Base-by-base conservation (phyloP, 2,329 filamentous ascomycete species). In the Coniella lustricola region DNA sequence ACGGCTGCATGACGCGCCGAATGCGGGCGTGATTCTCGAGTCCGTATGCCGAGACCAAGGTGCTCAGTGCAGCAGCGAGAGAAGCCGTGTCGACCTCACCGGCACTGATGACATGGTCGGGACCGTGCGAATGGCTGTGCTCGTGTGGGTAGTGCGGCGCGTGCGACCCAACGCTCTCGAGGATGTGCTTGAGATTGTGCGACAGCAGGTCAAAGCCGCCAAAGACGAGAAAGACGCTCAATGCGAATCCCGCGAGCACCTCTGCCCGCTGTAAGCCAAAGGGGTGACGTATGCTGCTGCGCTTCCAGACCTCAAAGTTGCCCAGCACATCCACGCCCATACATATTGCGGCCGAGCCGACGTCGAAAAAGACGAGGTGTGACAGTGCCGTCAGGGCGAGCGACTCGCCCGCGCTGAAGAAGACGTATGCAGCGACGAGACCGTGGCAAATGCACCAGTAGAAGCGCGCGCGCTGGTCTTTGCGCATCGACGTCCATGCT, bases 221-320 rank as follows among this genome's bases (percentile, higher is more conserved):
- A 67, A 98, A 98, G n/a, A 95, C 79, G 12, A 98, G 79, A 53
- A 96, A 89, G 34, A 98, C 86, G 44, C 90, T 94, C 82, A 97
- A 89, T 52, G 90, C 93, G 56, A 98, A 95, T 16, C 93, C 93
- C 32, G 90, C 90, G 14, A 98, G 79, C 4, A 98, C 91, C 66
- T 98, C 93, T 50, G 87, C 87, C 46, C 93, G 81, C 68, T 96
- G 89, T 20, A 98, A 78, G 3, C 85, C 90, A 62, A 98, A 98
- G 0, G 93, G 93, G 67, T 98, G 90, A 20, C 90, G 84, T 58
- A 98, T 86, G 56, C 85, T 94, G 57, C 87, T 91, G 40, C 91
- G 81, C 55, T 89, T 88, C 93, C 93, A 98, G 35, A 97, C 90
- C 64, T 98, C 93, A 60, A 98, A 98, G 65, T 98, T 98, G 44